These are phyloP conservation scores for Gonium pectorale DNA, from an alignment of 139 green algal genomes.

Conservation along the genomic window DNA sequence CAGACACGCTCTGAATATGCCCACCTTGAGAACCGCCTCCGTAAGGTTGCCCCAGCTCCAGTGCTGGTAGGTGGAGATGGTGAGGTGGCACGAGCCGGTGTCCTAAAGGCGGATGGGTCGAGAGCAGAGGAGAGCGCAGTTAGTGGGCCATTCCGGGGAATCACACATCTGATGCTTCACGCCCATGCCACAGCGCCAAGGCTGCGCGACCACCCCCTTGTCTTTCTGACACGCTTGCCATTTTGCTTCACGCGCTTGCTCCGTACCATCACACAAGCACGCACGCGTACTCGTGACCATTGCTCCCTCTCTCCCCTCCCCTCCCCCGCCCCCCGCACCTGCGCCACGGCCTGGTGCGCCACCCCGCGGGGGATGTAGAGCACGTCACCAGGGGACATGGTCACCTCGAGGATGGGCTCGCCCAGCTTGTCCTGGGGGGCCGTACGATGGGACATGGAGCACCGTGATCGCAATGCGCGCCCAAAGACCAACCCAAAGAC, in stretches of 20 bases:
- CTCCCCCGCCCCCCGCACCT: slow-evolving; percentile 3
- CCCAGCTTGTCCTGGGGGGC: slow-evolving; percentile 55
- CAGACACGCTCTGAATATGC: too few relatives aligned
- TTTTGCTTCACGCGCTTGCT: too few relatives aligned
- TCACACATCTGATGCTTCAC: too few relatives aligned
- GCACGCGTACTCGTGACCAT: neutral
- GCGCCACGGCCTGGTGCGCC: slow-evolving; percentile 77
- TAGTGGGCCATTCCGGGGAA: too few relatives aligned
- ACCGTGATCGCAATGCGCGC: too few relatives aligned
- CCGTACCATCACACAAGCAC: too few relatives aligned
- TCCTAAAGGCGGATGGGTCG: neutral
- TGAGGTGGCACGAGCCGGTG: slow-evolving; percentile 70
- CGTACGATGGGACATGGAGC: too few relatives aligned
- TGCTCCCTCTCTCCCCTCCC: neutral
- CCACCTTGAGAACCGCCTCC: slow-evolving; percentile 31
- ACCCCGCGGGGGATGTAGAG: slow-evolving; percentile 89
- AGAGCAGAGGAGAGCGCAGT: neutral
- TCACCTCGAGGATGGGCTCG: slow-evolving; percentile 72
- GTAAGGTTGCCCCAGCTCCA: slow-evolving; percentile 65
- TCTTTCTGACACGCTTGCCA: too few relatives aligned
- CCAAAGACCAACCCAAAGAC: too few relatives aligned
- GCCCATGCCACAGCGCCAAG: too few relatives aligned
- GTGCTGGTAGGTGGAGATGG: slow-evolving; percentile 81
- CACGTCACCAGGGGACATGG: slow-evolving; percentile 81
- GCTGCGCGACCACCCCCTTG: too few relatives aligned